phyloP scores from a whole-genome alignment of 108 stramenopile genomes.

The Chaetoceros tenuissimus region DNA sequence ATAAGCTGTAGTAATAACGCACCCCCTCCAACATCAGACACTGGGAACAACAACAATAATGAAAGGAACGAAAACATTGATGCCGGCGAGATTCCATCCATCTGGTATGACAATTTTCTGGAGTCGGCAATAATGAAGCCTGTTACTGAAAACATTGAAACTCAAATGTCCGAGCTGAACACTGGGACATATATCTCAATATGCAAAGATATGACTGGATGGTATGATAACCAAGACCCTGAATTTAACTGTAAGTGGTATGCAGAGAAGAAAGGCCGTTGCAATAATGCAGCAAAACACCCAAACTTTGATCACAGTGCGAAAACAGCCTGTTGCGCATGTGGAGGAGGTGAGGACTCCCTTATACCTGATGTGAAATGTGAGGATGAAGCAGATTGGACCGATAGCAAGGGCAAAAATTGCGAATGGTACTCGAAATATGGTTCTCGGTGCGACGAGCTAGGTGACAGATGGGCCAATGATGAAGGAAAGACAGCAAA shows the following conservation, averaged over 20 bases:
- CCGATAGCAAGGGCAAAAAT: conserved; percentile 3
- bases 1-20: no score
- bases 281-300: background rate
- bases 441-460: conserved; percentile 1
- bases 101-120: no score
- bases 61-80: no score
- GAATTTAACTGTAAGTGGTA: conserved; percentile 1
- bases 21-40: no score
- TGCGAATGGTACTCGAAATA: conserved; percentile 5
- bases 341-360: conserved; percentile 6
- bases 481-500: conserved; percentile 8
- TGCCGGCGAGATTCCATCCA: no score
- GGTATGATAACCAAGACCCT: background rate
- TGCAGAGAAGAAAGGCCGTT: background rate
- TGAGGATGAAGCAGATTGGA: conserved; percentile 7
- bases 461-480: background rate
- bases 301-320: conserved; percentile 12
- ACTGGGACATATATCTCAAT: no score
- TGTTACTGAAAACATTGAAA: no score
- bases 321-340: conserved; percentile 12
- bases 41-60: no score
- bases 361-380: conserved; percentile 1
- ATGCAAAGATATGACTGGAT: background rate
- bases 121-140: no score
- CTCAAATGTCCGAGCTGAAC: no score